phyloP scores from a whole-genome alignment of 495 filamentous ascomycete species.

The Penicillium malachiteum region DNA sequence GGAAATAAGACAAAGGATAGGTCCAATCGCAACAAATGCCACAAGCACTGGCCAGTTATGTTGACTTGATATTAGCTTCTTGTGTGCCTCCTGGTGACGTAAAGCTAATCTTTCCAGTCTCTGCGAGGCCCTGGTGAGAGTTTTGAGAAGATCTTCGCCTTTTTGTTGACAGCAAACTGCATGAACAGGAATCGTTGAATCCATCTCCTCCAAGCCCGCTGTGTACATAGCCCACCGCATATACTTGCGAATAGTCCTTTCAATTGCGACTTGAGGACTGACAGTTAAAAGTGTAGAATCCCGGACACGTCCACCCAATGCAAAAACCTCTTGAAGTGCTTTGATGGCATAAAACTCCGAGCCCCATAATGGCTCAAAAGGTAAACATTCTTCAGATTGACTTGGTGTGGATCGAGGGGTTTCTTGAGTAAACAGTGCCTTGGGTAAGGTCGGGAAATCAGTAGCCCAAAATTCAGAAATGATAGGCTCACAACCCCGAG shows the following conservation, averaged over 20 bases:
- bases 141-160: slow-evolving; percentile 29
- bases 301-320: slow-evolving; percentile 40
- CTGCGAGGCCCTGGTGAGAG: slow-evolving; percentile 29
- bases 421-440: slow-evolving; percentile 49
- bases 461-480: slow-evolving; percentile 54
- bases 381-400: slow-evolving; percentile 24
- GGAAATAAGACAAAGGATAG: slow-evolving; percentile 43
- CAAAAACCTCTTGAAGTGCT: slow-evolving; percentile 37
- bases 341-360: slow-evolving; percentile 40
- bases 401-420: not conserved
- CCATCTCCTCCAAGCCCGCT: slow-evolving; percentile 23
- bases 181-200: slow-evolving; percentile 29
- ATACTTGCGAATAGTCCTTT: slow-evolving; percentile 34
- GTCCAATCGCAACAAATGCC: slow-evolving; percentile 42
- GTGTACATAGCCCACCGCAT: slow-evolving; percentile 46
- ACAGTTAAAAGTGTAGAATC: slow-evolving; percentile 31
- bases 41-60: slow-evolving; percentile 29
- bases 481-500: slow-evolving; percentile 60
- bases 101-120: slow-evolving; percentile 29
- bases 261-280: slow-evolving; percentile 31
- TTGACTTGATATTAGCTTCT: not conserved
- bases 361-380: slow-evolving; percentile 45
- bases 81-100: slow-evolving; percentile 20
- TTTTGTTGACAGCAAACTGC: slow-evolving; percentile 30
- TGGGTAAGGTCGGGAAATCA: slow-evolving; percentile 62